Conservation (phyloP, 2,329 filamentous ascomycete species). For the Neopestalotiopsis sp. region DNA sequence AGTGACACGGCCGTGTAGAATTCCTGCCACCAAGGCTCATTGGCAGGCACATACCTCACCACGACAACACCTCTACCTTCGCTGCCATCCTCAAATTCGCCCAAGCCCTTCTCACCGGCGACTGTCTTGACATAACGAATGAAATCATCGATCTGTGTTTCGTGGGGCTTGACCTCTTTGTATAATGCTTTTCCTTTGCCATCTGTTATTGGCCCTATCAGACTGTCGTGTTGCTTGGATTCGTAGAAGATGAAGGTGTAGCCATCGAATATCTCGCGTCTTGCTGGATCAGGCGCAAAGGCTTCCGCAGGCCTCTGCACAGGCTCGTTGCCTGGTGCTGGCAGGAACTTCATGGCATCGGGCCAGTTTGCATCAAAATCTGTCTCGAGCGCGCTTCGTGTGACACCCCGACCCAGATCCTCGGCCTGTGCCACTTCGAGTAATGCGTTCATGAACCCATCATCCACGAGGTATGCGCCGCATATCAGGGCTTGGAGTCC, state of each 20-base stretch:
- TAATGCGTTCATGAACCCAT: constrained; percentile 76
- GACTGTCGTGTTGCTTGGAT: constrained; percentile 72
- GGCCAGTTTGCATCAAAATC: constrained; percentile 86
- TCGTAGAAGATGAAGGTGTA: constrained; percentile 91
- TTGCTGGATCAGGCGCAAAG: constrained; percentile 71
- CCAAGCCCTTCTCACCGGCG: constrained; percentile 75
- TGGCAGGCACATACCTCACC: constrained; percentile 70
- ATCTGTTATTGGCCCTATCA: constrained; percentile 75
- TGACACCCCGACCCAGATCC: constrained; percentile 52
- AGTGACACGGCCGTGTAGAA: constrained; percentile 74
- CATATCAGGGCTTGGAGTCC: constrained; percentile 87
- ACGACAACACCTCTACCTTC: constrained; percentile 77
- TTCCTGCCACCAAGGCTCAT: constrained; percentile 68
- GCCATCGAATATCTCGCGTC: constrained; percentile 78
- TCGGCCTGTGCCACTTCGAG: constrained; percentile 60
- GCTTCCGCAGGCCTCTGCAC: constrained; percentile 68
- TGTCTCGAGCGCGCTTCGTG: constrained; percentile 67
- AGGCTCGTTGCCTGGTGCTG: constrained; percentile 77
- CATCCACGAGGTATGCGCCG: constrained; percentile 76
- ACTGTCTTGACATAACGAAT: constrained; percentile 76
- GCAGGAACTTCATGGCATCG: constrained; percentile 71
- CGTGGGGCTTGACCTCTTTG: constrained; percentile 62
- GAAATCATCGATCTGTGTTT: constrained; percentile 76
- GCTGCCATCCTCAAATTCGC: constrained; percentile 66
- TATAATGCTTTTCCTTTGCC: constrained; percentile 84